A percentile compares a stretch with the other conserved stretches of the same genome.
Conservation (phyloP, 768 basidiomycete genomes). For the Baorangia bicolor region DNA sequence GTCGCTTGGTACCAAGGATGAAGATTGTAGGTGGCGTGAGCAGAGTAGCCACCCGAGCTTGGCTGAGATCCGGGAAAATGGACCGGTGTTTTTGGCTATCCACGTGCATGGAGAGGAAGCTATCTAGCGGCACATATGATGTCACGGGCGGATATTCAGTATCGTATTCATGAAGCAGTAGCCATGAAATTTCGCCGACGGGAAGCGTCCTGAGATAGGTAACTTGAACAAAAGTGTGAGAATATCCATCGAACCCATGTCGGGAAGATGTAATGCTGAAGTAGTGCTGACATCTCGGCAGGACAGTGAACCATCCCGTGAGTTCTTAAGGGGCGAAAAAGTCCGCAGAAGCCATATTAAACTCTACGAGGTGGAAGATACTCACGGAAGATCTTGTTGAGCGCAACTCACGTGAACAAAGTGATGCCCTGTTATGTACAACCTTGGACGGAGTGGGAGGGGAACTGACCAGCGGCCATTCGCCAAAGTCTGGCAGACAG, state of each 20-base stretch:
- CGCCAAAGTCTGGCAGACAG: conserved; percentile 2
- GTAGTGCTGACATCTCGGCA: conserved; percentile 8
- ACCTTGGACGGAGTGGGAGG: conserved; percentile 5
- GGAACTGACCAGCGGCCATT: not conserved
- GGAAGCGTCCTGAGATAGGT: conserved; percentile 9
- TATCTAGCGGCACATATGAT: conserved; percentile 4
- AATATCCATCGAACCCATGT: conserved; percentile 3
- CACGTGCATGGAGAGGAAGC: not conserved
- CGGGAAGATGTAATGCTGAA: not conserved
- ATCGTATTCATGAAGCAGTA: not conserved
- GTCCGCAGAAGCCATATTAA: conserved; percentile 13
- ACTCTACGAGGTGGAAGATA: conserved; percentile 11
- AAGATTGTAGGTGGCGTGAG: not conserved
- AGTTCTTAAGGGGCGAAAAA: conserved; percentile 4
- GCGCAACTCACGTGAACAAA: conserved; percentile 1
- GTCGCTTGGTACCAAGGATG: not conserved
- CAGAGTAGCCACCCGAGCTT: not conserved
- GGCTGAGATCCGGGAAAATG: not conserved
- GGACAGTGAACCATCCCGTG: conserved; percentile 1
- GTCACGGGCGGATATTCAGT: conserved; percentile 1
- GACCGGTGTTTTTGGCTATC: not conserved
- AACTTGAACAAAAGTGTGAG: conserved; percentile 23
- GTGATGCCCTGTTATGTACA: conserved; percentile 13
- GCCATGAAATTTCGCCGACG: not conserved
- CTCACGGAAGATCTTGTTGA: conserved; percentile 16